Base-by-base conservation (phyloP, 768 basidiomycete genomes). In the Naganishia kalamii region DNA sequence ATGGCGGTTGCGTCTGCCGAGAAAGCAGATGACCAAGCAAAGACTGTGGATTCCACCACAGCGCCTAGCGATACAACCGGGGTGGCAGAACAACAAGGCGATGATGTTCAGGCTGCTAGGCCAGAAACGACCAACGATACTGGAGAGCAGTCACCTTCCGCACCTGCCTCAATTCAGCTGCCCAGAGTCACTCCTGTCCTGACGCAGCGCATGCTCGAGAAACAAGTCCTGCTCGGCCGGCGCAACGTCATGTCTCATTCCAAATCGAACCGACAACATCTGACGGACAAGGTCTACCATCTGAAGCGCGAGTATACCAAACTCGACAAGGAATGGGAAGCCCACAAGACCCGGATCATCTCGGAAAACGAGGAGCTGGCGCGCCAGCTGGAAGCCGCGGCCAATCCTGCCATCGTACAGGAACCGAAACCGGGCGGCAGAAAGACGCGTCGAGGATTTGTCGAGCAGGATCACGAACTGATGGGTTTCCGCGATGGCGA, bases 401-500 rank as follows among this genome's bases (percentile, higher is more conserved):
- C 54, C 13, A 65, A 52, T 21, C 64, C 64, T 15, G 64, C 64
- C 3, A 46, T 23, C 23, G 64, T 43, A 4, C 54, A 65, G 52
- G 63, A 64, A 19, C 32, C 54, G 1, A 47, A 54, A 17, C 54
- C 64, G 15, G 54, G 51, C 19, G 51, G 51, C 8, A 40, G 54
- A 23, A 59, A 60, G 25, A 50, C 51, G 12, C 25, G 64, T 17
- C 21, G 64, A 60, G 64, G 64, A 4, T 54, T 47, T 27, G 23
- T 49, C 35, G 64, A 65, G n/a, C 43, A 46, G 21, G 54, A 51
- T 37, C 66, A 68, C 40, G 62, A 61, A 29, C 51, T 57, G 29
- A 37, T 68, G 25, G 66, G 66, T 13, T 46, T 68, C 46, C 60
- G 44, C 25, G 66, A 68, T 30, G 62, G 62, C 17, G 66, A 68